Evolutionary conservation across 768 basidiomycete species (phyloP), one percentile per base, ranked within the genome.

Genomic region (Boletus rufocinnamomeus): DNA sequence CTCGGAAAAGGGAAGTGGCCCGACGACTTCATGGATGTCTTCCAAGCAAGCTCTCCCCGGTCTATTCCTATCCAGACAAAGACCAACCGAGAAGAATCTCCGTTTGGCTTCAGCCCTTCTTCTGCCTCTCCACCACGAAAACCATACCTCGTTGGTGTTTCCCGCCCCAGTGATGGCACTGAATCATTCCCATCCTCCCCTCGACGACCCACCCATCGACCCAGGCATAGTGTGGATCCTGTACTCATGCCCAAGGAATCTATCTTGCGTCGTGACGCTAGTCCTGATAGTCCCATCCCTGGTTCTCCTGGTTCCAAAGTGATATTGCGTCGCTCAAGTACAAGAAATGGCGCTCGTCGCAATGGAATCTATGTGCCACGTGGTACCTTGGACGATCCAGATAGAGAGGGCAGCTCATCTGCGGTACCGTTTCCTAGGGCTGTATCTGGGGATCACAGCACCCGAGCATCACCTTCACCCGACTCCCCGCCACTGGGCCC

Each of bases 1-100:
- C 81, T 91, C 35, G 84, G 85, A 35, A 89, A 91, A 70, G 89
- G 87, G 57, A 90, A 88, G 71, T 91, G 88, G 88, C 88, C 91
- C 0, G 88, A 91, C 72, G 89, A 91, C 71, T 89, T 91, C 69
- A 69, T 91, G 55, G 84, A 84, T 62, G 84, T 77, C 30, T 82
- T 88, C 59, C 77, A 78, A 54, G 61, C 59, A 43, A 62, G 52
- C 54, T 69, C 71, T 72, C 43, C 65, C 51, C 71, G 58, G 56
- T 69, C 69, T 50, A 72, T 73, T 56, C 70, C 75, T 65, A 56
- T 69, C 53, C 62, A 57, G 38, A 50, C 58, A 23, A 56, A 53
- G 51, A 25, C 38, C 19, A 67, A 69, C 59, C 67, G 66, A 57
- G 61, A 60, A 38, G 68, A 69, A 46, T 63, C 61, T 27, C 57